Evolutionary conservation across 352 stramenopile species (phyloP).

Genomic region (Aphanomyces invadans): DNA sequence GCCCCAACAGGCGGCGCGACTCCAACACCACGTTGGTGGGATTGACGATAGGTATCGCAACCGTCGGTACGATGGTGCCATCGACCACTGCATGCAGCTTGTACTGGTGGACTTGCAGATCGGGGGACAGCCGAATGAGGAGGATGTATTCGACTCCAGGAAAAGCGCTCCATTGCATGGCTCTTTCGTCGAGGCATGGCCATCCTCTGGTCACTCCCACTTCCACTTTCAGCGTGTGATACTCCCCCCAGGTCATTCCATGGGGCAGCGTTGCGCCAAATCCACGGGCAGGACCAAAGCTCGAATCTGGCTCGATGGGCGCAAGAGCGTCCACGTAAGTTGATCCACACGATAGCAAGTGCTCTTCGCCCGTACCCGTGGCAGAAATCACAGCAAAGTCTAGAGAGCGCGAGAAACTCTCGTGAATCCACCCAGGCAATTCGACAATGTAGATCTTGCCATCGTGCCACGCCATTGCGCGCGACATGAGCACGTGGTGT

Average conservation of each 20-base stretch:
- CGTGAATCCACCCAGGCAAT: constrained; percentile 3
- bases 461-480: constrained; percentile 24
- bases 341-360: constrained; percentile 18
- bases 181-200: constrained; percentile 21
- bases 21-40: neutral
- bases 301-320: constrained; percentile 23
- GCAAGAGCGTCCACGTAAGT: constrained; percentile 19
- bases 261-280: constrained; percentile 17
- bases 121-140: constrained; percentile 18
- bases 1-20: neutral
- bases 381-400: constrained; percentile 2
- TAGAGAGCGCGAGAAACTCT: neutral
- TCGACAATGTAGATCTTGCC: constrained; percentile 28
- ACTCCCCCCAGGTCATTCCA: constrained; percentile 22
- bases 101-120: constrained; percentile 18
- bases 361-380: constrained; percentile 9
- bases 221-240: constrained; percentile 30
- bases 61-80: neutral
- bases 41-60: neutral
- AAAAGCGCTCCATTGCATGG: constrained; percentile 27
- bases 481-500: constrained; percentile 20
- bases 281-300: constrained; percentile 21
- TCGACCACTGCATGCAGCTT: neutral
- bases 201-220: constrained; percentile 27
- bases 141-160: constrained; percentile 28